Evolutionary conservation across 2,329 filamentous ascomycete species (phyloP), one percentile per base, ranked within the genome.

Genomic region (Mariannaea sp.): DNA sequence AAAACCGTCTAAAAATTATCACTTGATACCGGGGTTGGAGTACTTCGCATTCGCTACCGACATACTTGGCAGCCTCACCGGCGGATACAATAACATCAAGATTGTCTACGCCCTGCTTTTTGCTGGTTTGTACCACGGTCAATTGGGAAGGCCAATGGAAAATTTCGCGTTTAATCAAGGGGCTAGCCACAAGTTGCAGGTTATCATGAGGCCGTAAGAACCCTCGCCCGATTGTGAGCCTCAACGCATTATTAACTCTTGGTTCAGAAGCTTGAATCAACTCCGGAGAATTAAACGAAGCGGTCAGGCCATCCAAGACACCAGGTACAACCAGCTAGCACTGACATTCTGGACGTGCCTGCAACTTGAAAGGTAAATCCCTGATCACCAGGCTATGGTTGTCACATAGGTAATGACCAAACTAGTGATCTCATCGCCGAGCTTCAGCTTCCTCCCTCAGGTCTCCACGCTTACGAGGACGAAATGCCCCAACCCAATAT

Each of bases 391-490:
- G n/a, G n/a, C n/a, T n/a, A n/a, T n/a, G n/a, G n/a, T n/a, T n/a
- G n/a, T n/a, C n/a, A n/a, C n/a, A n/a, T n/a, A n/a, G n/a, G n/a
- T n/a, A n/a, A n/a, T n/a, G n/a, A n/a, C n/a, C n/a, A n/a, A n/a
- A n/a, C n/a, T n/a, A n/a, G 92, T 71, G 93, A 97, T 70, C 90
- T 97, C 39, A 81, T 97, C 39, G 94, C 94, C 3, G 94, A 99
- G 72, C 79, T 97, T 54, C 82, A 77, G n/a, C 73, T 84, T 3
- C 81, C 82, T 1, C 83, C 83, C 3, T 86, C 84, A 1, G 80
- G 80, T 1, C 80, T 87, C 47, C 70, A 86, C n/a, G 76, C 75
- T 1, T 86, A 81, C 59, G 84, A 85, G 67, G 78, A 83, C 16
- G 77, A 82, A 41, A 85, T 92, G 73, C 83, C 87, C 8, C 84